Conservation (phyloP, 306 rosid species). For the Adenanthera pavonina region DNA sequence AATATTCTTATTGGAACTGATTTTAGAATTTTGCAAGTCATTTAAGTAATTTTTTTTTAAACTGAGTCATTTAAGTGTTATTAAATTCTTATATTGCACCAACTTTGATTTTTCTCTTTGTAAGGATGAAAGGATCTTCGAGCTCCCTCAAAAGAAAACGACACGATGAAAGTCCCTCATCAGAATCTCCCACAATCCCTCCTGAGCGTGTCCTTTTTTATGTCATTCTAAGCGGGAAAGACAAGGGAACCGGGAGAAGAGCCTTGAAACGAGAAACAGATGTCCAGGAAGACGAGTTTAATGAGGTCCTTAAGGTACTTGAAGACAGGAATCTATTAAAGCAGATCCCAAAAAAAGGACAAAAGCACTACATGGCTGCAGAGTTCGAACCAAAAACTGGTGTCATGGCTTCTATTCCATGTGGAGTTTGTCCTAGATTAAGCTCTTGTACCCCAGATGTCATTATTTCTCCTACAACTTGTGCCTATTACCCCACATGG, state of each 20-base stretch:
- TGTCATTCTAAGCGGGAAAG: conserved; percentile 57
- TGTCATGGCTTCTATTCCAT: conserved; percentile 70
- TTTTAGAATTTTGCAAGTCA: conserved; percentile 1
- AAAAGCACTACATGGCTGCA: conserved; percentile 70
- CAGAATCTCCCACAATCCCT: conserved; percentile 47
- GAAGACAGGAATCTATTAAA: conserved; percentile 59
- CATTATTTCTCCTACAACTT: conserved; percentile 67
- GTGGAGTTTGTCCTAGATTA: conserved; percentile 78
- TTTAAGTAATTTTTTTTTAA: neutral
- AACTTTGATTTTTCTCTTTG: neutral
- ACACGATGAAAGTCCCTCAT: conserved; percentile 42
- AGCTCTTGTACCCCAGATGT: conserved; percentile 68
- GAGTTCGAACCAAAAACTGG: conserved; percentile 70
- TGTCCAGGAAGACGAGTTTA: conserved; percentile 48
- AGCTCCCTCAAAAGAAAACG: conserved; percentile 56
- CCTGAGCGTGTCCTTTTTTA: conserved; percentile 52
- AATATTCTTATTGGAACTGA: neutral
- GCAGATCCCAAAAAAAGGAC: conserved; percentile 67
- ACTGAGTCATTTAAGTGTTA: too few species aligned
- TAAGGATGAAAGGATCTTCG: conserved; percentile 53
- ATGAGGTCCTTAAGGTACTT: conserved; percentile 59
- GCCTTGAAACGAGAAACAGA: conserved; percentile 65
- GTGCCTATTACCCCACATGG: conserved; percentile 69
- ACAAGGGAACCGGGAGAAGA: conserved; percentile 65
- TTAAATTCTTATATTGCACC: neutral